Evolutionary conservation across 441 rosid species (phyloP), one percentile per base, ranked within the genome.

Genomic region (Brassica hybrid): DNA sequence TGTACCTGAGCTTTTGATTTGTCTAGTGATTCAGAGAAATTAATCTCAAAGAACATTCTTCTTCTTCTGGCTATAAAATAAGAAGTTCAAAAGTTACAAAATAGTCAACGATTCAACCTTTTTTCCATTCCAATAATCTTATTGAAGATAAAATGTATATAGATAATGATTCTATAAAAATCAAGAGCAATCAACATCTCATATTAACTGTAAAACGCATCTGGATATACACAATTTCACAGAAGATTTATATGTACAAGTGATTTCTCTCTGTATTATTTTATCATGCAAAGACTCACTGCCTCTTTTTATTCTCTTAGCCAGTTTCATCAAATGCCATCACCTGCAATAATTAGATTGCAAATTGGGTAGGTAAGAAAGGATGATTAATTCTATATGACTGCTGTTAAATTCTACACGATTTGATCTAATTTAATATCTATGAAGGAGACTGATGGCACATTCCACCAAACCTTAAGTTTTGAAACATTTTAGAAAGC

Each of bases 211-310:
- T 54, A 54, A 54, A 16, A 54, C 12, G 59, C 59, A 54, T 54
- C 59, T 54, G 59, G 23, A 54, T 54, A 54, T 54, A 7, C 59
- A 54, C 59, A 54, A 54, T 54, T 54, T 10, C 0, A 54, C 59
- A 80, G 38, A 70, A 65, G 25, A 23, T 62, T 27, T 32, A 23
- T 71, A 80, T 80, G 65, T 75, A 80, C 79, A 80, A 32, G 77
- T 72, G 73, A 78, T 70, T n/a, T n/a, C n/a, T n/a, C 81, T 74
- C 68, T 79, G 68, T 70, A 18, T 70, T 60, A 66, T 75, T 25
- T 65, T 17, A 54, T 17, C 59, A 54, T 54, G 59, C 59, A 54
- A 54, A 54, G 23, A 17, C 59, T 54, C 59, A 8, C 11, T 16
- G 59, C 23, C 23, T 16, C 59, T 54, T 54, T 54, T 54, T 54